Percentiles rank a stretch among this genome's conserved stretches.
Conservation (phyloP, 805 yeast species). For the Candida silvatica region DNA sequence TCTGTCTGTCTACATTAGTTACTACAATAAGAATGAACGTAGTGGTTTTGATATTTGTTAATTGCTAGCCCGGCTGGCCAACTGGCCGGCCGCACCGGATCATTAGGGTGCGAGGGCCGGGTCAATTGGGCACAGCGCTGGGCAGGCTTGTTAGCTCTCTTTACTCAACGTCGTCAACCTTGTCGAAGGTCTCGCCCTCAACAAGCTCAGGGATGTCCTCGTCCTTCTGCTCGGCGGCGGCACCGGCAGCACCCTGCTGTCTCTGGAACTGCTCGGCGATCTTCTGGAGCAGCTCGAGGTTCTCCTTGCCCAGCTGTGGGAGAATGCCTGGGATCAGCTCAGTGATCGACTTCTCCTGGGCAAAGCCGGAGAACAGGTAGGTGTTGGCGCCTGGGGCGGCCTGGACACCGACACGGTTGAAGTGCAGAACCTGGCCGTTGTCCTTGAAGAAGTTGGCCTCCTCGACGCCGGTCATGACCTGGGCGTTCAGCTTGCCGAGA, state of each 20-base stretch:
- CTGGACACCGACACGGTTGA: conserved; percentile 94
- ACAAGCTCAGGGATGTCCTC: conserved; percentile 74
- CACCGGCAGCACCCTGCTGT: conserved; percentile 23
- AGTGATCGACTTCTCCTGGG: conserved; percentile 86
- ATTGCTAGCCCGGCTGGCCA: no score
- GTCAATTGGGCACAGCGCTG: no score
- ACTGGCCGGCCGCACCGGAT: no score
- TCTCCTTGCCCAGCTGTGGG: conserved; percentile 95
- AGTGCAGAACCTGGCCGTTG: conserved; percentile 93
- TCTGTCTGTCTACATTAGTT: no score
- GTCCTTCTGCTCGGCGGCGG: conserved; percentile 35
- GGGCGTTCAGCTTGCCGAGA: conserved; percentile 82
- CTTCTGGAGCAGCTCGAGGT: conserved; percentile 79
- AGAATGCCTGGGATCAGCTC: conserved; percentile 91
- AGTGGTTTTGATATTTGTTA: no score
- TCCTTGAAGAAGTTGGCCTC: conserved; percentile 98
- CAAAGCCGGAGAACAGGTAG: conserved; percentile 89
- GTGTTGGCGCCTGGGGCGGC: conserved; percentile 87
- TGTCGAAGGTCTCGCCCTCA: conserved; percentile 78
- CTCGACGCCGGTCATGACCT: conserved; percentile 81
- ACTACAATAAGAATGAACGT: no score
- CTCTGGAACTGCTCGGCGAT: conserved; percentile 83
- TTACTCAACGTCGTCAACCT: conserved; percentile 21
- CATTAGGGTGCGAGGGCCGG: no score
- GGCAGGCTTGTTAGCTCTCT: no score